Conservation (phyloP, 2,329 filamentous ascomycete species). For the Fusarium sarcochroum region DNA sequence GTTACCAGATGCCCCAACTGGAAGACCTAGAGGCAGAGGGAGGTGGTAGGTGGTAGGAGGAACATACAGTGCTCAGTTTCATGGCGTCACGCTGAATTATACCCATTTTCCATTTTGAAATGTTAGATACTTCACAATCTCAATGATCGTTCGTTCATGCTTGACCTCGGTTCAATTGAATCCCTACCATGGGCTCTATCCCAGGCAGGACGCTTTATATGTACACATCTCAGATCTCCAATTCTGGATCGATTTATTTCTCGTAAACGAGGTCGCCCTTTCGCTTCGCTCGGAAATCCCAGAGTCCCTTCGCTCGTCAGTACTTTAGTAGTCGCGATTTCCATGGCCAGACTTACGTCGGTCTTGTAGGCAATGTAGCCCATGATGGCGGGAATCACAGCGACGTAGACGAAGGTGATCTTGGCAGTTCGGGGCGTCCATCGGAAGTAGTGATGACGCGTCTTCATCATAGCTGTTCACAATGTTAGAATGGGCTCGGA, state of each 20-base stretch:
- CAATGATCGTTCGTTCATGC: slow-evolving; percentile 7
- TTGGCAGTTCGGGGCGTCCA: slow-evolving; percentile 89
- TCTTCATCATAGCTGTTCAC: slow-evolving; percentile 80
- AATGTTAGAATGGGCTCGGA: slow-evolving; percentile 42
- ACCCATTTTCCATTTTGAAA: slow-evolving; percentile 41
- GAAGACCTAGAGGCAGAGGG: slow-evolving; percentile 48
- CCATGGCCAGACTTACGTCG: slow-evolving; percentile 76
- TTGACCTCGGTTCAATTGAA: slow-evolving; percentile 38
- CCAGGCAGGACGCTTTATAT: slow-evolving; percentile 54
- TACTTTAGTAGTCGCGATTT: neutral
- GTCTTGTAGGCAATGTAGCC: slow-evolving; percentile 82
- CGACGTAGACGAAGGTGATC: slow-evolving; percentile 82
- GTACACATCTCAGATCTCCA: slow-evolving; percentile 55
- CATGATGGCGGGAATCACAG: slow-evolving; percentile 78
- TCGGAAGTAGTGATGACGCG: slow-evolving; percentile 94
- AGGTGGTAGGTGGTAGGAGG: slow-evolving; percentile 54
- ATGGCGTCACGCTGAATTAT: slow-evolving; percentile 46
- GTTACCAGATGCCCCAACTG: slow-evolving; percentile 66
- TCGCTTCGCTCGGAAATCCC: slow-evolving; percentile 86
- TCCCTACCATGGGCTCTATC: slow-evolving; percentile 48
- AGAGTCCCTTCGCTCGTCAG: slow-evolving; percentile 79
- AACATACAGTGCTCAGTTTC: slow-evolving; percentile 7
- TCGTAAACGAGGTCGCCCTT: slow-evolving; percentile 87
- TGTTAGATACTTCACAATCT: slow-evolving; percentile 27
- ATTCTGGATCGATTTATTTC: slow-evolving; percentile 66